These are phyloP conservation scores for Fraxinus velutina DNA, from an alignment of 305 asterid genomes.

Conservation along the genomic window DNA sequence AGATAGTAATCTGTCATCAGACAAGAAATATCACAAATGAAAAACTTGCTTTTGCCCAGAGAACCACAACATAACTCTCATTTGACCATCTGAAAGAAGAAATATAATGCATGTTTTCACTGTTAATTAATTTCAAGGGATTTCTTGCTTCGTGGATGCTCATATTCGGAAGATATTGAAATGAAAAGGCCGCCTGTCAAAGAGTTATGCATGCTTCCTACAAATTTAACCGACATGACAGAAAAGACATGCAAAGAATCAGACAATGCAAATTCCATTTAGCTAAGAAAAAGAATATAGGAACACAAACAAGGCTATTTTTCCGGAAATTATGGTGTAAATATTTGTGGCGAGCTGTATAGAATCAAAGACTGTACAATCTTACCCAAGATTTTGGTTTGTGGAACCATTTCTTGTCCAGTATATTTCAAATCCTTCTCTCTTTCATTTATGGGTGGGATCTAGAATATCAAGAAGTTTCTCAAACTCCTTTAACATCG, in stretches of 20 bases:
- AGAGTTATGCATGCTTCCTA: neutral
- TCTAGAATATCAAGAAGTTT: neutral
- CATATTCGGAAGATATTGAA: neutral
- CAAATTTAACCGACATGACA: neutral
- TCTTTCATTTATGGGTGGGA: neutral
- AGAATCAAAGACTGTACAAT: neutral
- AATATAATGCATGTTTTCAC: neutral
- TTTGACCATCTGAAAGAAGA: neutral
- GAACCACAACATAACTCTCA: neutral
- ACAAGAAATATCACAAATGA: constrained; percentile 19
- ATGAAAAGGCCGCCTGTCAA: neutral
- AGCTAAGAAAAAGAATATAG: neutral
- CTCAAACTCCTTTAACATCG: neutral
- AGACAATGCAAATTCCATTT: neutral
- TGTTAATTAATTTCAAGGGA: neutral
- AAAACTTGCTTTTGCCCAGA: constrained; percentile 2
- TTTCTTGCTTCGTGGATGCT: neutral
- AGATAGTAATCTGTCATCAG: constrained; percentile 64
- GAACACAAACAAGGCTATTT: neutral
- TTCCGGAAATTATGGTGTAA: neutral
- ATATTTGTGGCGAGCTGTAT: neutral
- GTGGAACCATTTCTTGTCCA: neutral
- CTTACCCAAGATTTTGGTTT: neutral
- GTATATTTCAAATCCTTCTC: neutral
- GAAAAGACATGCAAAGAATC: neutral